Evolutionary conservation across 2,329 filamentous ascomycete genomes (phyloP).

Genomic region (Parascedosporium putredinis): DNA sequence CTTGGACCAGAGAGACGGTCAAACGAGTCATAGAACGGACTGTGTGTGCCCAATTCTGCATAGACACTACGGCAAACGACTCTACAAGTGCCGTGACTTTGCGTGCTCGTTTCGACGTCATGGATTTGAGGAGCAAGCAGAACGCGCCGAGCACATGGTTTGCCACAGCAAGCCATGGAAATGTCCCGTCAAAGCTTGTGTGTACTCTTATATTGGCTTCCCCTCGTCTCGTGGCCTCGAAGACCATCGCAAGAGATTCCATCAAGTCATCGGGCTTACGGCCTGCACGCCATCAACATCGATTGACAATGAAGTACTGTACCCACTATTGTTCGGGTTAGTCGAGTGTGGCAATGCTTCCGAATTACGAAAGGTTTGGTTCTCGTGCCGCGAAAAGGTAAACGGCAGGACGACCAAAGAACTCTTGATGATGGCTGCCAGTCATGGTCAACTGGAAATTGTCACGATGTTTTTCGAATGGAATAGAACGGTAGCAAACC

Average conservation of each 20-base stretch:
- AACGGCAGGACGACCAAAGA: not conserved
- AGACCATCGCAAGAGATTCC: not conserved
- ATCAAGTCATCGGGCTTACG: not conserved
- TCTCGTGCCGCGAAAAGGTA: not conserved
- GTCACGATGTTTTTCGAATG: not conserved
- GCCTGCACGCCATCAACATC: not conserved
- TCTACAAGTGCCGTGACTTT: not conserved
- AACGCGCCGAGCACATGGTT: not conserved
- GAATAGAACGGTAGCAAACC: not conserved
- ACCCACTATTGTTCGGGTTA: not conserved
- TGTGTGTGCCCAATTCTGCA: not conserved
- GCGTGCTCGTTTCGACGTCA: not conserved
- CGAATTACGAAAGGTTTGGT: not conserved
- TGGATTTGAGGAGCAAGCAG: not conserved
- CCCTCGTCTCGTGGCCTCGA: constrained; percentile 8
- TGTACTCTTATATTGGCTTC: constrained; percentile 15
- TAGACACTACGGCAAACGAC: not conserved
- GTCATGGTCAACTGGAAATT: not conserved
- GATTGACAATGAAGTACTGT: not conserved
- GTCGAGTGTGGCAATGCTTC: not conserved
- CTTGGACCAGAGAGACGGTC: not conserved
- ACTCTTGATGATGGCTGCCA: not conserved
- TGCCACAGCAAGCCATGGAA: constrained; percentile 14
- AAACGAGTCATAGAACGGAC: not conserved
- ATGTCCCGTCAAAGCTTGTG: constrained; percentile 14